These are phyloP conservation scores for Penicillium sp. DNA, from an alignment of 2,329 filamentous ascomycete species.

Conservation along the genomic window DNA sequence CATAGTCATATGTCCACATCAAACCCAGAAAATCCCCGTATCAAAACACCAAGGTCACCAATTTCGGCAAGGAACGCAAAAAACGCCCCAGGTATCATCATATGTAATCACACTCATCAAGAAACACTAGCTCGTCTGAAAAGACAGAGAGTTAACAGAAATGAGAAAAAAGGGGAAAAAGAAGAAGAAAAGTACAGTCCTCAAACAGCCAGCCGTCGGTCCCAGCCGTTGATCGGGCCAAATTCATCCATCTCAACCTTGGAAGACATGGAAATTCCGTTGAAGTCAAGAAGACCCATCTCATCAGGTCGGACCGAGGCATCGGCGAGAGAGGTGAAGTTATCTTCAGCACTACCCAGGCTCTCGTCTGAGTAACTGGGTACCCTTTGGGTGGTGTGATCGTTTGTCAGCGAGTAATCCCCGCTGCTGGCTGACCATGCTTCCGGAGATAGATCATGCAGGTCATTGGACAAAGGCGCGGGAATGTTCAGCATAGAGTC, in stretches of 20 bases:
- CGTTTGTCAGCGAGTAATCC: constrained; percentile 36
- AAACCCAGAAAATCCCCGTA: neutral
- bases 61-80: neutral
- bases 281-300: constrained; percentile 38
- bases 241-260: constrained; percentile 38
- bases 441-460: constrained; percentile 43
- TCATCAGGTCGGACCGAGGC: constrained; percentile 31
- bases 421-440: constrained; percentile 44
- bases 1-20: constrained; percentile 4
- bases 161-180: neutral
- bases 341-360: constrained; percentile 56
- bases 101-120: neutral
- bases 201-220: constrained; percentile 38
- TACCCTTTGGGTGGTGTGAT: constrained; percentile 53
- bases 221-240: constrained; percentile 35
- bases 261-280: constrained; percentile 40
- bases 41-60: neutral
- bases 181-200: neutral
- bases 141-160: neutral
- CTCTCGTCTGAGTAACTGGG: constrained; percentile 64
- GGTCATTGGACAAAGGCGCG: constrained; percentile 24
- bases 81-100: constrained; percentile 21
- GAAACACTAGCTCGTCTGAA: neutral
- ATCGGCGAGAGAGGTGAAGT: constrained; percentile 25
- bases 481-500: constrained; percentile 21